phyloP scores from a whole-genome alignment of 495 filamentous ascomycete species.

The Lindgomyces ingoldianus region DNA sequence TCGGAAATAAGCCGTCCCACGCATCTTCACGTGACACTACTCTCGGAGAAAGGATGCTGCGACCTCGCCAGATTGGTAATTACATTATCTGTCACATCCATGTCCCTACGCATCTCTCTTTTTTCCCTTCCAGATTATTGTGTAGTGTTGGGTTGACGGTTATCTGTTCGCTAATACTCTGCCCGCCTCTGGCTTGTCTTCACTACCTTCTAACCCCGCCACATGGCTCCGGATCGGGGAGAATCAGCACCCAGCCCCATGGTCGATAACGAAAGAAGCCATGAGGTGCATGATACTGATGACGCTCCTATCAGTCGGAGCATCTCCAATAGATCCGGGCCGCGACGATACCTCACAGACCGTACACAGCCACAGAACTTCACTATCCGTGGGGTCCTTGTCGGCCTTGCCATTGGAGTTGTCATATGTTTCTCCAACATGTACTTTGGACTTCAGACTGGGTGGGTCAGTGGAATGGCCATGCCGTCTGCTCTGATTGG shows the following conservation, averaged over 20 bases:
- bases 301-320: slow-evolving; percentile 4
- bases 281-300: slow-evolving; percentile 9
- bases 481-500: slow-evolving; percentile 96
- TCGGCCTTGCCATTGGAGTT: slow-evolving; percentile 80
- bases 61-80: slow-evolving; percentile 2
- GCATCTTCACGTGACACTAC: neutral
- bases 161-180: no score
- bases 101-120: neutral
- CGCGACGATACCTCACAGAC: slow-evolving; percentile 26
- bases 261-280: slow-evolving; percentile 5
- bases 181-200: no score
- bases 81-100: neutral
- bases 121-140: neutral
- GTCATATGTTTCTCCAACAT: slow-evolving; percentile 94
- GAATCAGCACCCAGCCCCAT: neutral
- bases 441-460: slow-evolving; percentile 97
- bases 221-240: slow-evolving; percentile 38
- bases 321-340: slow-evolving; percentile 1
- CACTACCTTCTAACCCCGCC: neutral
- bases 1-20: neutral
- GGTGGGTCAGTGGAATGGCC: slow-evolving; percentile 82
- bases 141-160: neutral
- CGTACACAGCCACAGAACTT: slow-evolving; percentile 61
- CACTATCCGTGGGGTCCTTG: slow-evolving; percentile 75
- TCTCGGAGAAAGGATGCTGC: slow-evolving; percentile 12